Conservation (phyloP, 1,284 basidiomycete species). For the Ustilago hordei region DNA sequence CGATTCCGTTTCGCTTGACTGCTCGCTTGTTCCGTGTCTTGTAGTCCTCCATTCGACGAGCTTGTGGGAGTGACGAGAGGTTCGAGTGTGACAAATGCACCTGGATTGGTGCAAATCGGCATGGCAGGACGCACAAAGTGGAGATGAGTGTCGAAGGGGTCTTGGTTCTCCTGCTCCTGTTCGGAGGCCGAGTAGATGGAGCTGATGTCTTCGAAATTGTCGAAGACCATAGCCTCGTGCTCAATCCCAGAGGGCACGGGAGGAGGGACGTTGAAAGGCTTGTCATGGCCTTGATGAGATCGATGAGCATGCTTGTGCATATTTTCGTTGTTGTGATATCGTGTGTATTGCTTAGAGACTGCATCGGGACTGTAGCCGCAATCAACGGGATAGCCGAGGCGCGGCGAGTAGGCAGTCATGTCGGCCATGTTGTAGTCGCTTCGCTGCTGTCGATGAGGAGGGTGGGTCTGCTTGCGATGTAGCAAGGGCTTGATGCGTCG, state of each 20-base stretch:
- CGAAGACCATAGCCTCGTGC: slow-evolving; percentile 44
- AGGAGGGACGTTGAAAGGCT: not conserved
- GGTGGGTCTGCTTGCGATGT: slow-evolving; percentile 9
- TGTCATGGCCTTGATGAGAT: not conserved
- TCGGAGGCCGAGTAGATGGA: slow-evolving; percentile 23
- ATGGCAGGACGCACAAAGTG: slow-evolving; percentile 45
- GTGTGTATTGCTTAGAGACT: not conserved
- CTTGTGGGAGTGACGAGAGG: slow-evolving; percentile 8
- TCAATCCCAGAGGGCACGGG: slow-evolving; percentile 18
- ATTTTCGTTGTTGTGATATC: not conserved
- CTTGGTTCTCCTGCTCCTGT: slow-evolving; percentile 18
- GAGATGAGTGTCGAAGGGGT: slow-evolving; percentile 27
- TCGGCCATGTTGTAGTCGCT: slow-evolving; percentile 5
- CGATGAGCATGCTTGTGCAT: not conserved
- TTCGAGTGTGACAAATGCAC: slow-evolving; percentile 25
- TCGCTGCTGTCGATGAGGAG: slow-evolving; percentile 10
- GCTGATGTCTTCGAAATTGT: slow-evolving; percentile 45
- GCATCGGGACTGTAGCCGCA: slow-evolving; percentile 9
- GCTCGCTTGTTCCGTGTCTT: not conserved
- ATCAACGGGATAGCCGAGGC: slow-evolving; percentile 7
- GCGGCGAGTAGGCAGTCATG: not conserved
- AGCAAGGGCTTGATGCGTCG: slow-evolving; percentile 28
- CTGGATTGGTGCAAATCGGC: slow-evolving; percentile 34
- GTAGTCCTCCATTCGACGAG: slow-evolving; percentile 2
- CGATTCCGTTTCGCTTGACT: slow-evolving; percentile 26